Evolutionary conservation across 768 basidiomycete genomes (phyloP), one percentile per base, ranked within the genome.

Genomic region (Coprinellus micaceus): DNA sequence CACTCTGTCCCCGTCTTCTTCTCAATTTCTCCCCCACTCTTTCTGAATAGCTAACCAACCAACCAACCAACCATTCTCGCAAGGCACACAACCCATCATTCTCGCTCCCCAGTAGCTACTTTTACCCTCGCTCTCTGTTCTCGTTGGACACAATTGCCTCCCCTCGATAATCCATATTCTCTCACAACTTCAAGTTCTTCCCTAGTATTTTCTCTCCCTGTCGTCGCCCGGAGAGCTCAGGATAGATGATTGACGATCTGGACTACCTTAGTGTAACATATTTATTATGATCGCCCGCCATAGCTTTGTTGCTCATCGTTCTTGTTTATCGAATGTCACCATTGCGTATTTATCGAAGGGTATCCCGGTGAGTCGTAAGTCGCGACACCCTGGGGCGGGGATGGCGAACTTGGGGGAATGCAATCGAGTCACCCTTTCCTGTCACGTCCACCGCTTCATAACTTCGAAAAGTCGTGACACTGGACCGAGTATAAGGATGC

Each of bases 181-280:
- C 19, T 17, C 6, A 43, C 40, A 17, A 15, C 40, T 43, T 43
- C 40, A 43, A 17, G 6, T 17, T 7, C 40, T 43, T 43, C 7
- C 40, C n/a, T n/a, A n/a, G n/a, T n/a, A n/a, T n/a, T n/a, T n/a
- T n/a, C 25, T 47, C 25, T 47, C 45, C 21, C 25, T 21, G 45
- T 47, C 25, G 22, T 47, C 24, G 21, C 25, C 12, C 25, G 21
- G 45, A 26, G 45, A 36, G 29, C 24, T 21, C 30, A 30, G 15
- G 49, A 51, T 51, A 51, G 49, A 51, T 51, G 49, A 51, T 52
- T 48, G 28, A 46, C 53, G 36, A 30, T 57, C 29, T 53, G 50
- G 53, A 44, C 57, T 49, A 52, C 41, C 52, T 51, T 51, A 44
- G 40, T 47, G 57, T 57, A 39, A 29, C 53, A 52, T 45, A 46